These are phyloP conservation scores for Saccharomyces paradoxus DNA, from an alignment of 805 yeast species.

Conservation along the genomic window DNA sequence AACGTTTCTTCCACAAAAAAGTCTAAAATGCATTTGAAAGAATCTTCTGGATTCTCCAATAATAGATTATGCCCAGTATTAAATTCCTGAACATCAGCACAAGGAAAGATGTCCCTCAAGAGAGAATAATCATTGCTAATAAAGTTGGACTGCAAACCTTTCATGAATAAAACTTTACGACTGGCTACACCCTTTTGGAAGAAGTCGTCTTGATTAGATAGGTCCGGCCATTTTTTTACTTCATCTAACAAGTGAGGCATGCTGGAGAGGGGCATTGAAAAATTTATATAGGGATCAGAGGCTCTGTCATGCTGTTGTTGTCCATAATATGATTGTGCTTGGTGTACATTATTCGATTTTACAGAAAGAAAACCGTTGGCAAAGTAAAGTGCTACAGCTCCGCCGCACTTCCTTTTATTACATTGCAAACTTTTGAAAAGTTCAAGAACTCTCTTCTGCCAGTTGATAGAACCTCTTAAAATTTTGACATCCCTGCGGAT, in stretches of 20 bases:
- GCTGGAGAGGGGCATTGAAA: slow-evolving; percentile 15
- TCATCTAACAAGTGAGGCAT: slow-evolving; percentile 22
- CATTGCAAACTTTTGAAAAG: slow-evolving; percentile 14
- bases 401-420: slow-evolving; percentile 11
- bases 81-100: slow-evolving; percentile 18
- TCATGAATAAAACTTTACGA: slow-evolving; percentile 37
- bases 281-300: slow-evolving; percentile 12
- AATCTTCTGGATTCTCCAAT: slow-evolving; percentile 21
- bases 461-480: slow-evolving; percentile 13
- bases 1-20: slow-evolving; percentile 11
- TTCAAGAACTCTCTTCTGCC: slow-evolving; percentile 17
- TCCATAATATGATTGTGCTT: slow-evolving; percentile 1
- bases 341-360: slow-evolving; percentile 10
- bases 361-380: slow-evolving; percentile 23
- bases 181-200: slow-evolving; percentile 5
- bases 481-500: slow-evolving; percentile 14
- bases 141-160: slow-evolving; percentile 37
- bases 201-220: slow-evolving; percentile 3
- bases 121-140: slow-evolving; percentile 28
- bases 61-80: slow-evolving; percentile 27
- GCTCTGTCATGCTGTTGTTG: slow-evolving; percentile 4
- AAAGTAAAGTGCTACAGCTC: slow-evolving; percentile 18
- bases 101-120: slow-evolving; percentile 21
- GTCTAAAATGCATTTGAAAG: slow-evolving; percentile 9
- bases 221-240: slow-evolving; percentile 20